Conservation (phyloP, 2,329 filamentous ascomycete species). For the Clonostachys rhizophaga region DNA sequence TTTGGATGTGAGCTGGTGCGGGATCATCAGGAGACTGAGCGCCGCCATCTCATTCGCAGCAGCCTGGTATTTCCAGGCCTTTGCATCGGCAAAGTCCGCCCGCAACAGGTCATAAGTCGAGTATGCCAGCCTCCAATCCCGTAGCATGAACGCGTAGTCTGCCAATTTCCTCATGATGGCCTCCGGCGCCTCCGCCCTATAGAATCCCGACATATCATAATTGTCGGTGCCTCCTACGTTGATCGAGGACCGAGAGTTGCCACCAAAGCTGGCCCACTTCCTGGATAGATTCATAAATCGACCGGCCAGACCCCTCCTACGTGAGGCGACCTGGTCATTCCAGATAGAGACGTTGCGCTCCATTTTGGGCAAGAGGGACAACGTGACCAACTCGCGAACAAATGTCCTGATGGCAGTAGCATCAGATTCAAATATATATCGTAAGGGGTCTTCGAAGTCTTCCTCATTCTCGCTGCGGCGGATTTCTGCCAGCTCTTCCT, state of each 20-base stretch:
- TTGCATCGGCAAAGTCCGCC: constrained; percentile 87
- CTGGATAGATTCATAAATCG: constrained; percentile 94
- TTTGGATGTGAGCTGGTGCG: constrained; percentile 68
- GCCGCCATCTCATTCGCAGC: constrained; percentile 95
- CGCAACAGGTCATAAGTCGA: constrained; percentile 89
- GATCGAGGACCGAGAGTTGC: constrained; percentile 55
- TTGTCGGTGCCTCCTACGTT: constrained; percentile 49
- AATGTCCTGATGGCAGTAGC: constrained; percentile 83
- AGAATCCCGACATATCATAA: constrained; percentile 79
- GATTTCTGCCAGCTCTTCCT: constrained; percentile 77
- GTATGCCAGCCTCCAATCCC: constrained; percentile 90
- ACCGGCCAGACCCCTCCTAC: constrained; percentile 81
- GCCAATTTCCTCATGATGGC: constrained; percentile 89
- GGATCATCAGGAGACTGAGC: constrained; percentile 74
- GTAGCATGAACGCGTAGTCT: constrained; percentile 94
- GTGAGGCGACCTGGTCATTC: constrained; percentile 96
- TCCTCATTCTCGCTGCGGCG: constrained; percentile 63
- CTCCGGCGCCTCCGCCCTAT: constrained; percentile 78
- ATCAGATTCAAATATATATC: constrained; percentile 89
- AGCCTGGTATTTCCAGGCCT: constrained; percentile 94
- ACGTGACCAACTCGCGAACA: constrained; percentile 89
- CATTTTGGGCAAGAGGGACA: constrained; percentile 95
- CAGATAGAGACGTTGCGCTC: constrained; percentile 85
- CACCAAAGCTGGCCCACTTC: constrained; percentile 80
- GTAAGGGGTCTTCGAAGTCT: constrained; percentile 64